Evolutionary conservation across 306 rosid species (phyloP), one percentile per base, ranked within the genome.

Genomic region (Fagus crenata): DNA sequence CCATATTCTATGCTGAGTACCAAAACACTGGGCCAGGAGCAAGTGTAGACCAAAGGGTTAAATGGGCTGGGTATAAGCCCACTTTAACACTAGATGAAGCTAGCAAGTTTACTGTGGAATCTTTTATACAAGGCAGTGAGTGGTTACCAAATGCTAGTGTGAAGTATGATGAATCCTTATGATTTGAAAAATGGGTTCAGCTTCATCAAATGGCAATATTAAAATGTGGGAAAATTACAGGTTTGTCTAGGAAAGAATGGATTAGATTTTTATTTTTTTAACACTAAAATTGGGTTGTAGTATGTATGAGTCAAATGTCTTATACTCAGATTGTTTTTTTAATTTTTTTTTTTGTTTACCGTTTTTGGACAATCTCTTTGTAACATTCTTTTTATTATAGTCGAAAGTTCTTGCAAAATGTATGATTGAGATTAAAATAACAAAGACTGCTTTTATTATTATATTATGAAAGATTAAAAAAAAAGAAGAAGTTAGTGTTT

Each of bases 1-100:
- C 87, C 6, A 94, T 94, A 6, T 75, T 84, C 49, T 95, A 95
- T 71, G 98, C 86, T 0, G 98, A 95, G 81, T 90, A 92, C 67
- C 87, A 55, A 67, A 92, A 94, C 39, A 56, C 59, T 55, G 96
- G 98, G 77, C 83, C 86, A 0, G 97, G 98, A 37, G 75, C 98
- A 0, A 72, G 7, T 41, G 89, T 91, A 18, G 71, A 79, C 0
- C 59, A 76, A 33, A 69, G 98, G 83, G 92, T 95, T 28, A 85
- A 68, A 64, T 95, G 98, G 98, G 80, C 81, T 7, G 97, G 98
- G 35, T 90, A 85, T 67, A 85, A 43, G 75, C 82, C 96, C 58
- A 53, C 76, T 61, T 86, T 95, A 5, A n/a, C 85, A 0, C 86
- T 74, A 9, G 69, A 0, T 0, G 93, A 85, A 4, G 97, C 95